Conservation (phyloP, 108 stramenopile genomes). For the Craspedostauros australis region DNA sequence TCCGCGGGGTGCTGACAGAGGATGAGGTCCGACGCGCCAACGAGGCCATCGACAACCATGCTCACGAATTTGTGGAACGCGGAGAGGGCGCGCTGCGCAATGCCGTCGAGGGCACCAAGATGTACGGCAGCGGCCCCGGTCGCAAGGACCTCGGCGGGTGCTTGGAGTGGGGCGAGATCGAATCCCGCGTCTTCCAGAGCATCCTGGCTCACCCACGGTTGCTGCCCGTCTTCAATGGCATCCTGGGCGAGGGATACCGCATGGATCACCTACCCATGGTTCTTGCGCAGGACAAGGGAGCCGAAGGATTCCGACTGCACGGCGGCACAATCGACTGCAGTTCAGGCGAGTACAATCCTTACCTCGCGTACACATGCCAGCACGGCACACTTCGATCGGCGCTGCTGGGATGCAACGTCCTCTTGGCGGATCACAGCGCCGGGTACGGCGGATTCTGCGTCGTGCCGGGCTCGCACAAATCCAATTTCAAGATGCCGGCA, state of each 20-base stretch:
- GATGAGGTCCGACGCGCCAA: constrained; percentile 75
- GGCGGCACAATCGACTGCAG: constrained; percentile 84
- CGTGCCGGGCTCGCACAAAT: constrained; percentile 88
- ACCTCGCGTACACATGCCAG: constrained; percentile 78
- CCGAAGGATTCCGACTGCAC: constrained; percentile 88
- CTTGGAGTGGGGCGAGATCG: constrained; percentile 72
- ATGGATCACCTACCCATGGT: constrained; percentile 89
- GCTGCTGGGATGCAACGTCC: constrained; percentile 77
- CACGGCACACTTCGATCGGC: constrained; percentile 61
- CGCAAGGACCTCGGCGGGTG: constrained; percentile 83
- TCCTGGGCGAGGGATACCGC: constrained; percentile 86
- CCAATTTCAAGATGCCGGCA: constrained; percentile 79
- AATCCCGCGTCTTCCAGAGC: constrained; percentile 69
- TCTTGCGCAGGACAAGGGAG: constrained; percentile 73
- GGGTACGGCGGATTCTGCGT: constrained; percentile 90
- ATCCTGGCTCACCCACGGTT: constrained; percentile 83
- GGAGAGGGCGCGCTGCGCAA: constrained; percentile 61
- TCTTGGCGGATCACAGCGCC: constrained; percentile 76
- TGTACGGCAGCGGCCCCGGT: constrained; percentile 70
- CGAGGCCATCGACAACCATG: constrained; percentile 68
- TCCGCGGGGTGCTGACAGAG: constrained; percentile 70
- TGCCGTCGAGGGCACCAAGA: constrained; percentile 53
- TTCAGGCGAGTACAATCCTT: constrained; percentile 75
- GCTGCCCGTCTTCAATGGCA: constrained; percentile 79
- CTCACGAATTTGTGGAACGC: constrained; percentile 58